Conservation (phyloP, 192 early-diverging fungal species). For the Coemansia sp. region DNA sequence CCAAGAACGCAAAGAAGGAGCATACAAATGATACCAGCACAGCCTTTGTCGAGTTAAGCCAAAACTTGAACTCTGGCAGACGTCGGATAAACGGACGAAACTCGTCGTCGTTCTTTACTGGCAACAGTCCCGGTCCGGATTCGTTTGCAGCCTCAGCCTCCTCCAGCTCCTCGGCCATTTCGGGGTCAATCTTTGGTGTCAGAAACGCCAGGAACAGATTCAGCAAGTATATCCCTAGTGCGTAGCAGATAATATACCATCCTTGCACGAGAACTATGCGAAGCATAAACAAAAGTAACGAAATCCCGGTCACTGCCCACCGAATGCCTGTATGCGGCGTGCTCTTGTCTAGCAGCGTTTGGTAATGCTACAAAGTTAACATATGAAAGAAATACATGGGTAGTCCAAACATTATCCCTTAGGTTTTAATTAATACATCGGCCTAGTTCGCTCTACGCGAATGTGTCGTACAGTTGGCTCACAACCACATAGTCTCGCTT, state of each 20-base stretch:
- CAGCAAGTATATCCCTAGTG: constrained; percentile 90
- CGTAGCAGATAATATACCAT: constrained; percentile 98
- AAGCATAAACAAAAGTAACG: constrained; percentile 68
- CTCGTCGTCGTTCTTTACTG: constrained; percentile 87
- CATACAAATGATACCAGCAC: constrained; percentile 80
- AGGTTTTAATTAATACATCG: background rate
- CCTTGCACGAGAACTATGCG: constrained; percentile 81
- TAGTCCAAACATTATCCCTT: background rate
- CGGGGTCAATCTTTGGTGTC: constrained; percentile 94
- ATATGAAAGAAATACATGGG: background rate
- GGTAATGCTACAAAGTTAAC: constrained; percentile 60
- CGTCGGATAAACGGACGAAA: constrained; percentile 96
- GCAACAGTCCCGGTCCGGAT: constrained; percentile 64
- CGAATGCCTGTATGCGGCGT: constrained; percentile 75
- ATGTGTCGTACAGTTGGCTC: too few species aligned
- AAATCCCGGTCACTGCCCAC: constrained; percentile 67
- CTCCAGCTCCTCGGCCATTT: constrained; percentile 50
- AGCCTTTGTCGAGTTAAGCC: constrained; percentile 83
- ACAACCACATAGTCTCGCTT: too few species aligned
- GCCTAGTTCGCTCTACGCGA: too few species aligned
- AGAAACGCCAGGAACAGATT: constrained; percentile 94
- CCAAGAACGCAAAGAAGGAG: constrained; percentile 84
- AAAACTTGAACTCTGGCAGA: constrained; percentile 98
- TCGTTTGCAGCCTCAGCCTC: constrained; percentile 52
- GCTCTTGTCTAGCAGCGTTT: constrained; percentile 76